Evolutionary conservation across 148 eudicot genomes (phyloP).

Genomic region (Euryodendron excelsum): DNA sequence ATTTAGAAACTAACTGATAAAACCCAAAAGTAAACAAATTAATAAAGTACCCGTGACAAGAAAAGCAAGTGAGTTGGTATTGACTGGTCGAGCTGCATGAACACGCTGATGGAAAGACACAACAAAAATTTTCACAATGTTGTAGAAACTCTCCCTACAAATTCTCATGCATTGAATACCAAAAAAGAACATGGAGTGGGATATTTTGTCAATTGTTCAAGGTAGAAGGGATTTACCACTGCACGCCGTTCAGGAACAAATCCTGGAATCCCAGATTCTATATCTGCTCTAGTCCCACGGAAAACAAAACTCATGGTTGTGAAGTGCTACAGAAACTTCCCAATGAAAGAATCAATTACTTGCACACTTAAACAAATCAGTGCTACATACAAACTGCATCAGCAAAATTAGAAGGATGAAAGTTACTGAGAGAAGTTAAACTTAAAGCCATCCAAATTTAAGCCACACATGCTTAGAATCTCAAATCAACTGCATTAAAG

Average conservation of each 20-base stretch:
- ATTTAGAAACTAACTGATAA: neutral
- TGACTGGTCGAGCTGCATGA: slow-evolving; percentile 76
- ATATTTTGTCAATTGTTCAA: neutral
- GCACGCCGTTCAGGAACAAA: slow-evolving; percentile 78
- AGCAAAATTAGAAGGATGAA: slow-evolving; percentile 3
- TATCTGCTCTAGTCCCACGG: slow-evolving; percentile 80
- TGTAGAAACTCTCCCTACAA: neutral
- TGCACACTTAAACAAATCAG: neutral
- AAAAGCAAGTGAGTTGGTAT: slow-evolving; percentile 84
- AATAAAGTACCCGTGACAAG: slow-evolving; percentile 74
- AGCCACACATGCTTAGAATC: slow-evolving; percentile 6
- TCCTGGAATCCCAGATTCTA: slow-evolving; percentile 79
- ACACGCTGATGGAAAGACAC: slow-evolving; percentile 63
- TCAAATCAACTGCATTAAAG: neutral
- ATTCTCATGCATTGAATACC: neutral
- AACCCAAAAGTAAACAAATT: neutral
- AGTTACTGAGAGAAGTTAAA: neutral
- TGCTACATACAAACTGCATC: slow-evolving; percentile 1
- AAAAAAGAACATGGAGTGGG: neutral
- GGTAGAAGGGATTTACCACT: slow-evolving; percentile 44
- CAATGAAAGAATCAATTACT: slow-evolving; percentile 4
- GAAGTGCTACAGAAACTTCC: slow-evolving; percentile 11
- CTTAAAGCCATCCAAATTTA: neutral
- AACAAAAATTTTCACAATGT: neutral
- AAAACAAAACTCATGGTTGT: slow-evolving; percentile 88